phyloP scores from a whole-genome alignment of 768 basidiomycete species.

The Coprinopsis sp. region DNA sequence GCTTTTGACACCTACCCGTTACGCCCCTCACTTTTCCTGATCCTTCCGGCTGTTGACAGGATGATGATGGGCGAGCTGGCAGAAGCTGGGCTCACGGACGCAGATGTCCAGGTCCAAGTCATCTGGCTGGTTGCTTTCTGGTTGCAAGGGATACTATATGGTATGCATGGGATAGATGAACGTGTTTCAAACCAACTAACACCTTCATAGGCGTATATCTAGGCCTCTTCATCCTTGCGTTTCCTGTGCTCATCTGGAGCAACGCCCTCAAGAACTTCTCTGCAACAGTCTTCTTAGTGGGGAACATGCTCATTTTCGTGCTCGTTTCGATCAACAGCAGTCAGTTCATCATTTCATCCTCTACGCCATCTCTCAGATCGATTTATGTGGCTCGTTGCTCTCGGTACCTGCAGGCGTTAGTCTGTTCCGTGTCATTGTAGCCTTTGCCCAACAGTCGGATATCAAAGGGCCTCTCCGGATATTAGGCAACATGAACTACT shows the following conservation, averaged over 20 bases:
- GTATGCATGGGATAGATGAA: background rate
- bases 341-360: background rate
- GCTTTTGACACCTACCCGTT: too few species aligned
- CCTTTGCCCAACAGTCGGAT: conserved; percentile 14
- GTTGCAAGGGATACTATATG: conserved; percentile 15
- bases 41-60: too few species aligned
- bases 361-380: background rate
- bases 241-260: conserved; percentile 12
- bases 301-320: background rate
- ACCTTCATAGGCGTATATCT: conserved; percentile 11
- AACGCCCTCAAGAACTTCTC: conserved; percentile 7
- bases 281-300: conserved; percentile 9
- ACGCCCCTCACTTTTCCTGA: too few species aligned
- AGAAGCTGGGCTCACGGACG: too few species aligned
- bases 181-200: background rate
- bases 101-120: too few species aligned
- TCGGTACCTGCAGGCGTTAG: conserved; percentile 15
- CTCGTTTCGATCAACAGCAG: conserved; percentile 15
- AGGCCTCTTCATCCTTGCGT: conserved; percentile 13
- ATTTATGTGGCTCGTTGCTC: background rate
- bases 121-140: conserved; percentile 12
- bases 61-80: too few species aligned
- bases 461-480: conserved; percentile 17
- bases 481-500: conserved; percentile 17
- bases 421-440: conserved; percentile 19